These are phyloP conservation scores for Theobroma grandiflorum DNA, from an alignment of 441 rosid species.

Conservation along the genomic window DNA sequence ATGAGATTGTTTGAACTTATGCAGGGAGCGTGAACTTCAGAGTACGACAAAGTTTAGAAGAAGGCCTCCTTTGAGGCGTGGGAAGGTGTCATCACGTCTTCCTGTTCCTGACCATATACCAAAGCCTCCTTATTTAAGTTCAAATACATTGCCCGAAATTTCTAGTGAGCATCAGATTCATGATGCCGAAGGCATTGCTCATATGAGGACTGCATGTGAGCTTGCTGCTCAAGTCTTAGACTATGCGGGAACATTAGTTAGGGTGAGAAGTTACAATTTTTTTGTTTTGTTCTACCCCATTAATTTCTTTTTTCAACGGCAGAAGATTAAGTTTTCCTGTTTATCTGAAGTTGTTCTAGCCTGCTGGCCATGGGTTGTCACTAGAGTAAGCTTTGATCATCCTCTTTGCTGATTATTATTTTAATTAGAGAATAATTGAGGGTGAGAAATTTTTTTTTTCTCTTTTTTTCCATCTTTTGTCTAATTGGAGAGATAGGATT, in stretches of 20 bases:
- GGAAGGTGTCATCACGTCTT: constrained; percentile 82
- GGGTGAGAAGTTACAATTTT: constrained; percentile 48
- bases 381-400: too few species aligned
- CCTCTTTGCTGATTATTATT: too few species aligned
- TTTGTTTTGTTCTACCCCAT: neutral
- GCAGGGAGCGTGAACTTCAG: constrained; percentile 68
- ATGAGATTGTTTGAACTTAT: constrained; percentile 16
- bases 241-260: constrained; percentile 80
- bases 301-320: neutral
- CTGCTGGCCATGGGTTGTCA: too few species aligned
- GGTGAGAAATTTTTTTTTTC: too few species aligned
- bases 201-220: constrained; percentile 87
- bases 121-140: constrained; percentile 73
- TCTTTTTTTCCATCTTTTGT: too few species aligned
- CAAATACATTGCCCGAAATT: constrained; percentile 69
- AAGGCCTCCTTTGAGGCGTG: constrained; percentile 74
- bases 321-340: constrained; percentile 2
- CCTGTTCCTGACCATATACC: constrained; percentile 83
- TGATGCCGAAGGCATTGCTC: constrained; percentile 69
- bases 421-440: too few species aligned
- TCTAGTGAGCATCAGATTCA: constrained; percentile 69
- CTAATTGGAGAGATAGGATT: neutral
- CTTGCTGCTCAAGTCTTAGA: constrained; percentile 89
- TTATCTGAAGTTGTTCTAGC: neutral
- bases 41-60: constrained; percentile 47